A percentile compares a stretch with the other conserved stretches of the same genome.
phyloP scores from a whole-genome alignment of 176 grass and related monocot species.

The Lolium rigidum region DNA sequence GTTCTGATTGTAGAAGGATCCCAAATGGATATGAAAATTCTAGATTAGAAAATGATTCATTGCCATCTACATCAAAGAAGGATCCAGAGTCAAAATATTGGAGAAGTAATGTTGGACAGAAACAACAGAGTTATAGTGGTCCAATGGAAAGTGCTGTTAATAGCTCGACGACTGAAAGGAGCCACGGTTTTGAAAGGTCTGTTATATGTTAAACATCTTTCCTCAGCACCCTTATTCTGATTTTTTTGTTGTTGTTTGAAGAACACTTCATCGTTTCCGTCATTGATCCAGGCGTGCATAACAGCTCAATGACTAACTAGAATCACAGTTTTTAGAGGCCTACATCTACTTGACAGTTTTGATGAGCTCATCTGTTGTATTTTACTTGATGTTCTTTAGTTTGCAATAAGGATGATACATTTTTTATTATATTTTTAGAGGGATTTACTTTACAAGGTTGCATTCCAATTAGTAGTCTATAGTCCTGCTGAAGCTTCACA shows the following conservation, averaged over 20 bases:
- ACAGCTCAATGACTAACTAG: slow-evolving; percentile 35
- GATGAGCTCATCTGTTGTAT: neutral
- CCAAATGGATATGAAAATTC: slow-evolving; percentile 46
- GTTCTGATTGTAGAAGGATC: slow-evolving; percentile 51
- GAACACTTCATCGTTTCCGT: slow-evolving; percentile 1
- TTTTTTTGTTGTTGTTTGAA: neutral
- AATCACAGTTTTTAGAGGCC: slow-evolving; percentile 40
- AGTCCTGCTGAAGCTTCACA: neutral
- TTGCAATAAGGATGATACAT: slow-evolving; percentile 1
- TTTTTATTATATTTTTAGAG: neutral
- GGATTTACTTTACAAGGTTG: neutral
- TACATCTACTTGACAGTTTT: slow-evolving; percentile 22
- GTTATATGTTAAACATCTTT: slow-evolving; percentile 32
- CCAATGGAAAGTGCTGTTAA: slow-evolving; percentile 48
- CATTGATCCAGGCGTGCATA: slow-evolving; percentile 24
- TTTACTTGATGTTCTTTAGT: slow-evolving; percentile 13
- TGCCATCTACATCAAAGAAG: slow-evolving; percentile 69
- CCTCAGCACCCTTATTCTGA: neutral
- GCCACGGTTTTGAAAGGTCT: slow-evolving; percentile 70
- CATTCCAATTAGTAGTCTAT: neutral
- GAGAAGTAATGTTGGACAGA: slow-evolving; percentile 62
- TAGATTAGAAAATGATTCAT: slow-evolving; percentile 62
- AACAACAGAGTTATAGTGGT: slow-evolving; percentile 60
- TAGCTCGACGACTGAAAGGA: slow-evolving; percentile 57
- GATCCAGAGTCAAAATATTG: slow-evolving; percentile 55